Evolutionary conservation across 1,284 basidiomycete genomes (phyloP), one percentile per base, ranked within the genome.

Genomic region (Sparassis latifolia): DNA sequence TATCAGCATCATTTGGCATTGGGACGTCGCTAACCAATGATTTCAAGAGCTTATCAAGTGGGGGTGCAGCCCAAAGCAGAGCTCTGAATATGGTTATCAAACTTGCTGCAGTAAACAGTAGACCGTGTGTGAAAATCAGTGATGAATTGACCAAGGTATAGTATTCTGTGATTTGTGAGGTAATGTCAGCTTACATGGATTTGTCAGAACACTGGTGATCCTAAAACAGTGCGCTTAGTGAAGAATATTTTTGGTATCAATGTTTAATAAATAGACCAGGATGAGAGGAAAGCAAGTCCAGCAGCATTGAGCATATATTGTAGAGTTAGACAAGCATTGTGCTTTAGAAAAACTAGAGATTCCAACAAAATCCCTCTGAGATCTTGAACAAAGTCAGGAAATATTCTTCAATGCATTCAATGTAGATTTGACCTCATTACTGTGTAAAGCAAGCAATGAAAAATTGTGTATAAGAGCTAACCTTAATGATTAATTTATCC

Each of bases 81-180:
- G 80, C 92, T 29, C 70, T 97, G 55, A 96, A 95, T 62, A 97
- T 97, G 66, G 93, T 97, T 40, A 93, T 96, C 70, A 97, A 97
- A 69, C 74, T 97, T 5, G 78, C 80, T 33, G 77, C 80, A 44
- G 84, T 95, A 10, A 74, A 91, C 59, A 79, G 77, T 9, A 75
- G 75, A 53, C 81, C 83, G 1, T 95, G 92, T 58, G 82, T 97
- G 56, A 97, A 97, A 70, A 83, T 97, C 57, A 93, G 90, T 54
- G 95, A 97, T 66, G 93, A 97, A 60, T 67, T 87, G 52, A 84
- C 75, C 4, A 97, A 96, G 80, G 92, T 89, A 52, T 35, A 61
- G 49, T 29, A 41, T 49, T 38, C 38, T 5, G 27, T 43, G 52
- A 42, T 32, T 38, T 6, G 30, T 12, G 27, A 1, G 35, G 27